Conservation (phyloP, 495 filamentous ascomycete species). For the Massariosphaeria phaeospora region DNA sequence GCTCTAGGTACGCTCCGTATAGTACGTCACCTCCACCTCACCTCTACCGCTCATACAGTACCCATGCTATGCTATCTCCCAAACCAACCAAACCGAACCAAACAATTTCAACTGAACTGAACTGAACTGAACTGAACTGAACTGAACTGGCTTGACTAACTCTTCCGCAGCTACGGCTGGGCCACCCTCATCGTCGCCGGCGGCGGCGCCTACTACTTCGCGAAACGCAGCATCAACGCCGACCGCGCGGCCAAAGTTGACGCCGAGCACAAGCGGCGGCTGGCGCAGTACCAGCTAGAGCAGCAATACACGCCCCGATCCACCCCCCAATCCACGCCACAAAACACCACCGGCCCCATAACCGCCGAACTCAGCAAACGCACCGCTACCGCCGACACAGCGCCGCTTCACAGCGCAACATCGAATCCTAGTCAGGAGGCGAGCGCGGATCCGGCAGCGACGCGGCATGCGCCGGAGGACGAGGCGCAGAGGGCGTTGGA, state of each 20-base stretch:
- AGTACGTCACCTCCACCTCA: conserved; percentile 27
- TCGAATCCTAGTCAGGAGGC: conserved; percentile 76
- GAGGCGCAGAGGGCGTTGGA: conserved; percentile 64
- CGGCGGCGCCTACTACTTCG: conserved; percentile 92
- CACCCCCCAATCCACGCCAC: not conserved
- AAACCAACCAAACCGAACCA: too few relatives aligned
- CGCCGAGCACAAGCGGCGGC: conserved; percentile 44
- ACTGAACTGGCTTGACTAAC: not conserved
- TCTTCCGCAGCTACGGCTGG: conserved; percentile 57
- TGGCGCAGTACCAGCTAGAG: conserved; percentile 27
- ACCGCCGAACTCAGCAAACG: not conserved
- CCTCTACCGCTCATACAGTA: not conserved
- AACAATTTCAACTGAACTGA: too few relatives aligned
- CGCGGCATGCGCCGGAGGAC: conserved; percentile 71
- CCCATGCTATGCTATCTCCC: not conserved
- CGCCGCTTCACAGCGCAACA: conserved; percentile 51
- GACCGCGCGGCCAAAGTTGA: conserved; percentile 70
- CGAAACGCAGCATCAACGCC: conserved; percentile 87
- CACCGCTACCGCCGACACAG: conserved; percentile 11
- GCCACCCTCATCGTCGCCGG: conserved; percentile 77
- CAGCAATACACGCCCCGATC: not conserved
- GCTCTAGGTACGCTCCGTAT: conserved; percentile 32
- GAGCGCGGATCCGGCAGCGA: conserved; percentile 77
- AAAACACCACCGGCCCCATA: not conserved
- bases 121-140: too few relatives aligned